A percentile compares a stretch with the other conserved stretches of the same genome.
Conservation (phyloP, 176 grass and related monocot species). For the Eremochloa ophiuroides region DNA sequence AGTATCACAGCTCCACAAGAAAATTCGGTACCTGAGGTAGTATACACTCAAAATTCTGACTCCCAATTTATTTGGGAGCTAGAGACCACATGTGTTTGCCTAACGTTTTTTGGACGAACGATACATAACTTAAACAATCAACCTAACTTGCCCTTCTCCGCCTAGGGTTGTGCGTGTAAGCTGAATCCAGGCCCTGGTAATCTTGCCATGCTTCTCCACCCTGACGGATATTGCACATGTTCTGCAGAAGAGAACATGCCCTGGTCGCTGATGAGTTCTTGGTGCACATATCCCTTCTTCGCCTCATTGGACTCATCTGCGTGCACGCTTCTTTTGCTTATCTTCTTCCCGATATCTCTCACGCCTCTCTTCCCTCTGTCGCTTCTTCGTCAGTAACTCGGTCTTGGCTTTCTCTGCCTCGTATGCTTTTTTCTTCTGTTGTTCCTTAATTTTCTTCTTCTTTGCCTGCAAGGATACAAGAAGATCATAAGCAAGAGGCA, state of each 20-base stretch:
- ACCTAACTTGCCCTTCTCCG: not conserved
- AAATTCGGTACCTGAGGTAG: too few species aligned
- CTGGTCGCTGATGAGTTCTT: not conserved
- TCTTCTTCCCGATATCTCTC: conserved; percentile 84
- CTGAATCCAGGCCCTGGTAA: not conserved
- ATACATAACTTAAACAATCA: not conserved
- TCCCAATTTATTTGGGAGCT: too few species aligned
- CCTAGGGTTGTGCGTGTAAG: not conserved
- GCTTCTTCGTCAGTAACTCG: conserved; percentile 67
- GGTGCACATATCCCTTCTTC: not conserved
- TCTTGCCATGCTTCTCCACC: too few species aligned
- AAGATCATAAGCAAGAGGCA: not conserved
- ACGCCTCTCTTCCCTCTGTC: conserved; percentile 69
- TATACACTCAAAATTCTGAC: too few species aligned
- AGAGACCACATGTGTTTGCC: too few species aligned
- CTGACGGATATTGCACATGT: not conserved
- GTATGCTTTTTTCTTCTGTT: conserved; percentile 70
- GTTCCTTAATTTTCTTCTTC: conserved; percentile 62
- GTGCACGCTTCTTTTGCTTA: conserved; percentile 66
- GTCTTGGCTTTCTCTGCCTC: conserved; percentile 78
- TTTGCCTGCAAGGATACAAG: conserved; percentile 45
- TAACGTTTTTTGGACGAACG: not conserved
- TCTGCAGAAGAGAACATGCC: not conserved
- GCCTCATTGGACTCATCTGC: conserved; percentile 25
- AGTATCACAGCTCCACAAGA: not conserved